Percentiles rank a stretch among this genome's conserved stretches.
Conservation (phyloP, 148 eudicot genomes). For the Arbutus unedo region DNA sequence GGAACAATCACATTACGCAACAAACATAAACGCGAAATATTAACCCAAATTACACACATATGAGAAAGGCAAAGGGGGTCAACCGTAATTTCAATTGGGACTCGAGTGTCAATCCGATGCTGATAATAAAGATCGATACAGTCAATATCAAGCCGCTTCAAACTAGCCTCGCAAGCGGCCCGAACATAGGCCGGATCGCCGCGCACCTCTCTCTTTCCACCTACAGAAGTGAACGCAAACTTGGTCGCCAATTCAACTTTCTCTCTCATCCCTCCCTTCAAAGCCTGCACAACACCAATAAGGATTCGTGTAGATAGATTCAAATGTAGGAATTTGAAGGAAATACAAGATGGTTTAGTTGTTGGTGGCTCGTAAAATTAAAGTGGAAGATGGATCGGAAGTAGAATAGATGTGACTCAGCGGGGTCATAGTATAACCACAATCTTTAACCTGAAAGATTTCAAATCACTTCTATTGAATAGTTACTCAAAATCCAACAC, state of each 20-base stretch:
- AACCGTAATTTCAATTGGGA: constrained; percentile 20
- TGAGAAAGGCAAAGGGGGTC: neutral
- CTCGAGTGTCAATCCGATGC: constrained; percentile 5
- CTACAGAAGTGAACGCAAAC: neutral
- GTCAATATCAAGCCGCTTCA: constrained; percentile 7
- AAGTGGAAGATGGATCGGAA: no score
- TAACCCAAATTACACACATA: no score
- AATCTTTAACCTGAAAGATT: no score
- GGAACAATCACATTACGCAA: no score
- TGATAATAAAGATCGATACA: neutral
- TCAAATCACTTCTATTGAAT: neutral
- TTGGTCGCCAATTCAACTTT: constrained; percentile 3
- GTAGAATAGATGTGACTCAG: no score
- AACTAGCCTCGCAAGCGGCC: constrained; percentile 14
- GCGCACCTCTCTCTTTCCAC: neutral
- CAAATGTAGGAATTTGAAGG: no score
- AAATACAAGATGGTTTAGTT: no score
- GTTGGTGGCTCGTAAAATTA: no score
- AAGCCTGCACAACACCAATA: neutral
- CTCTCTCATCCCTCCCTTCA: constrained; percentile 16
- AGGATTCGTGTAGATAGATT: neutral
- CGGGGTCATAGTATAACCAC: no score
- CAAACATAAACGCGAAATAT: no score
- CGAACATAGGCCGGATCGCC: constrained; percentile 14
- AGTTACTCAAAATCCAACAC: neutral